Evolutionary conservation across 2,329 filamentous ascomycete genomes (phyloP).

Genomic region (Blastomyces percursus): DNA sequence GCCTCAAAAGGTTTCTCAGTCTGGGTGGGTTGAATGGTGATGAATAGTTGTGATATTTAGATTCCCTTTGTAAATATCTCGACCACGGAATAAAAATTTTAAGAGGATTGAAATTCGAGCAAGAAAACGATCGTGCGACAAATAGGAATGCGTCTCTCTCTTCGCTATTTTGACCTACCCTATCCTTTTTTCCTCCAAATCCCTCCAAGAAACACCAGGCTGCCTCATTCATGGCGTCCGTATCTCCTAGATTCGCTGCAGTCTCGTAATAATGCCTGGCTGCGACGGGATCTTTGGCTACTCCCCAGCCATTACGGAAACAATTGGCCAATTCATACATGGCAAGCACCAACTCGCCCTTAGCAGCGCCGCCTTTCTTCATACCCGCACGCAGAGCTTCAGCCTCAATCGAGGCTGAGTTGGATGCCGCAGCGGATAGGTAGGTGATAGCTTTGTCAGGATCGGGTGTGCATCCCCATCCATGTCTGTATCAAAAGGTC

Average conservation of each 20-base stretch:
- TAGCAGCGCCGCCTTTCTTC: slow-evolving; percentile 86
- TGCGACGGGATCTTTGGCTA: slow-evolving; percentile 72
- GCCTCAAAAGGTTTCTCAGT: neutral
- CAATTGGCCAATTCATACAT: slow-evolving; percentile 73
- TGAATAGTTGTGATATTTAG: neutral
- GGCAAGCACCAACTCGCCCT: slow-evolving; percentile 89
- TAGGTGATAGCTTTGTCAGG: slow-evolving; percentile 66
- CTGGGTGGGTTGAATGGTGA: neutral
- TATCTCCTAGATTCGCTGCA: slow-evolving; percentile 89
- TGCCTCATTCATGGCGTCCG: slow-evolving; percentile 94
- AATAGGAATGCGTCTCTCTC: neutral
- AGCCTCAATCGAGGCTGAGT: slow-evolving; percentile 77
- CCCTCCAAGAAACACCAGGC: slow-evolving; percentile 94
- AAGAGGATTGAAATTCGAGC: neutral
- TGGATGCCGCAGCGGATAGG: slow-evolving; percentile 78
- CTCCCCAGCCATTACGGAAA: slow-evolving; percentile 92
- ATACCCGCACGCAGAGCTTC: slow-evolving; percentile 75
- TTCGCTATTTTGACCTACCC: slow-evolving; percentile 52
- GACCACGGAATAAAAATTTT: neutral
- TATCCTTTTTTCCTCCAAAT: slow-evolving; percentile 97
- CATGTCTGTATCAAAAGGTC: slow-evolving; percentile 52
- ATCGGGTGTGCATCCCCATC: slow-evolving; percentile 76
- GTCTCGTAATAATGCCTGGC: slow-evolving; percentile 93
- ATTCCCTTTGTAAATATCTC: neutral
- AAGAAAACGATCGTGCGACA: neutral